Evolutionary conservation across 352 stramenopile genomes (phyloP), one percentile per base, ranked within the genome.

Genomic region (Phytopythium litorale): DNA sequence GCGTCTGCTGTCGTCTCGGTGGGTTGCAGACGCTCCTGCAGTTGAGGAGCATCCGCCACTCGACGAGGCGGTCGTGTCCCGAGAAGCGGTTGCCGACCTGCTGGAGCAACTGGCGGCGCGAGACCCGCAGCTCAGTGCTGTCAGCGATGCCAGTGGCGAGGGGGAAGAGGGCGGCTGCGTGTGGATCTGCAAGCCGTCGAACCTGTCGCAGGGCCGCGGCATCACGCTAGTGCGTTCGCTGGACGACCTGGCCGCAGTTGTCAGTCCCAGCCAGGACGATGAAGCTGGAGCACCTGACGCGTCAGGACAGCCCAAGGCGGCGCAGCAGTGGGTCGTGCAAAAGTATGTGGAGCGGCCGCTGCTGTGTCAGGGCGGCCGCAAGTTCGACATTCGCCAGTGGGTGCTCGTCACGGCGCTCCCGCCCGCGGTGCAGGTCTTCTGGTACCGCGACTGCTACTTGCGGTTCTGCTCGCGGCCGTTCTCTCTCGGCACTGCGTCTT

Each of bases 321-420:
- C 35, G n/a, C 19, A 45, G 19, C 52, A 71, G 32, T 89, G 84
- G 74, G 70, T 97, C 19, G 81, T 94, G 15, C 88, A 97, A 63
- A 93, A 95, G 65, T 97, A 97, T 58, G 75, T 97, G 18, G 87
- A 97, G 58, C 74, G 76, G 11, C 88, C 87, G 28, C 62, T 95
- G 35, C 60, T 91, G 25, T 54, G 89, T 7, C 75, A 79, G 45
- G 54, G 65, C 33, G 71, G 68, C 0, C 75, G 73, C 50, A 97
- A 96, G 64, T 96, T 97, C 68, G 88, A 97, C 63, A 79, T 96
- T 50, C 78, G 87, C 7, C 88, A 95, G 68, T 96, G 88, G 88
- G 80, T 94, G 23, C 65, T 96, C 12, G 66, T 96, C 63, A 88
- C 80, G 9, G 77, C 70, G 11, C 66, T 89, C 13, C 59, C 77